phyloP scores from a whole-genome alignment of 1,284 basidiomycete genomes.

The Limonomyces culmigenus region DNA sequence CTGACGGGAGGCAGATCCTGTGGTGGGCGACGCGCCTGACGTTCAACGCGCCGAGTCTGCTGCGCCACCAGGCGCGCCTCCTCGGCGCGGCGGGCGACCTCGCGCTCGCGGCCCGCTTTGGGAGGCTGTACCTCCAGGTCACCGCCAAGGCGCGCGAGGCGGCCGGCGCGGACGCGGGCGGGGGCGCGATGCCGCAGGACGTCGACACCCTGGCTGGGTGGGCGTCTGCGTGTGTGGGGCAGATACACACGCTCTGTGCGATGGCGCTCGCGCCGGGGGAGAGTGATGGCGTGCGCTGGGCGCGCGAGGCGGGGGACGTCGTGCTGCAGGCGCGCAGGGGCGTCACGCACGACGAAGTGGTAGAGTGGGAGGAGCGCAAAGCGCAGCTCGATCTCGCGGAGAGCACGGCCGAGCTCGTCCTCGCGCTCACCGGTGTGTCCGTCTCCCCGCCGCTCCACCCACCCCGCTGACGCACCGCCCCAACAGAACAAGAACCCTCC shows the following conservation, averaged over 20 bases:
- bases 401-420: constrained; percentile 43
- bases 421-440: constrained; percentile 40
- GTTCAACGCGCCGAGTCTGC: constrained; percentile 75
- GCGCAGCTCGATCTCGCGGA: constrained; percentile 47
- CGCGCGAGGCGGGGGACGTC: constrained; percentile 38
- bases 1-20: constrained; percentile 55
- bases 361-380: constrained; percentile 20
- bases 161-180: too few species aligned
- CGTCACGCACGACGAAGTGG: neutral
- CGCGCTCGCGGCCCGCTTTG: constrained; percentile 54
- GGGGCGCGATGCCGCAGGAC: constrained; percentile 17
- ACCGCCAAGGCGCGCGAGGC: constrained; percentile 67
- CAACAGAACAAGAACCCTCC: constrained; percentile 43
- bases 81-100: constrained; percentile 48
- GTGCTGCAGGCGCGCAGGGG: constrained; percentile 34
- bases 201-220: constrained; percentile 49
- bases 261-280: constrained; percentile 21
- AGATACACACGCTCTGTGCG: constrained; percentile 55
- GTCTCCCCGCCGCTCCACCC: neutral
- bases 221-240: constrained; percentile 57
- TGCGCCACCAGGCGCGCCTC: constrained; percentile 69
- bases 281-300: constrained; percentile 25
- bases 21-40: constrained; percentile 88
- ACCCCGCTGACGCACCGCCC: neutral
- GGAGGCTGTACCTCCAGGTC: constrained; percentile 72